Evolutionary conservation across 2,329 filamentous ascomycete genomes (phyloP), one percentile per base, ranked within the genome.

Genomic region (Rosellinia necatrix): DNA sequence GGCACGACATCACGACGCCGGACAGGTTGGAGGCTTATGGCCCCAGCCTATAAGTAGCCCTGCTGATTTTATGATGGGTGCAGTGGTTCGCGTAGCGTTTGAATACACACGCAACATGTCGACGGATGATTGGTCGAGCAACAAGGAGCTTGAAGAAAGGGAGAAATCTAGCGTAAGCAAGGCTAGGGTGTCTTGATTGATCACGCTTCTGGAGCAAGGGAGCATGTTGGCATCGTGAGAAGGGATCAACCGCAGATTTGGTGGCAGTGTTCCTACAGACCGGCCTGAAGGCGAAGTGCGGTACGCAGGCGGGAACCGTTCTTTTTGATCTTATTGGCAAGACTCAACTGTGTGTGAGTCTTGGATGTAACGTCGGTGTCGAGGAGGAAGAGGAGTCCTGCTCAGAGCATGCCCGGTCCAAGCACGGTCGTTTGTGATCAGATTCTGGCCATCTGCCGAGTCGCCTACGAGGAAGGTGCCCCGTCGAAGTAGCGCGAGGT

Each of bases 41-140:
- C 24, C 42, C 22, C 12, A 37, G 49, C 30, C 46, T 19, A 38
- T n/a, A 37, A 47, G 22, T 41, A 27, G 47, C 5, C 24, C 49
- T 30, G 49, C 61, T 64, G 32, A 66, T 42, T 53, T 49, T 32
- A 40, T n/a, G 34, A 32, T 52, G 35, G 35, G 42, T 46, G 24
- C 37, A 69, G 67, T 70, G 68, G 64, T 69, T 17, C 65, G 56
- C 46, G 55, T 70, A 38, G 56, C 63, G 21, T 69, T 68, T 30
- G 61, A 66, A 29, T 60, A 68, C 44, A 54, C 65, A 25, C 63
- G 63, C 51, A 64, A 63, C 53, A 68, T 69, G 67, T 65, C 65
- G 25, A 38, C 41, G 29, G 56, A 53, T 49, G 68, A 69, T 57
- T 68, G 64, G 66, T 40, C 50, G 29, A 64, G 60, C 52, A 69